phyloP scores from a whole-genome alignment of 176 grass and related monocot genomes.

The Tillandsia fasciculata region DNA sequence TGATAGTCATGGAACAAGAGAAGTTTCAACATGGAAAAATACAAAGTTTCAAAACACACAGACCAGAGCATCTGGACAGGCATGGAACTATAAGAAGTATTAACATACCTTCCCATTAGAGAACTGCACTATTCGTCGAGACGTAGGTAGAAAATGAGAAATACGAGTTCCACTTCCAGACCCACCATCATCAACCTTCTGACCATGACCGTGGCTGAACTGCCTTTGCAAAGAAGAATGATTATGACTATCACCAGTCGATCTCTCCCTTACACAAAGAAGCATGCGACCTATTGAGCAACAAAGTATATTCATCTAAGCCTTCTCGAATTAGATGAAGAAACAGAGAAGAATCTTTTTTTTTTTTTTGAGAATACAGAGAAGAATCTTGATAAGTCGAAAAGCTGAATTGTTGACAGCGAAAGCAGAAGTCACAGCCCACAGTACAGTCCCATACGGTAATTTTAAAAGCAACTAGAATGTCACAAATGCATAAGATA shows the following conservation, averaged over 20 bases:
- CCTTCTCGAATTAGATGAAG: too few species aligned
- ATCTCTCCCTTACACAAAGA: constrained; percentile 84
- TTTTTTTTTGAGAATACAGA: not conserved
- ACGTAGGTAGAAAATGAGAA: constrained; percentile 85
- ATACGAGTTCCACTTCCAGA: constrained; percentile 59
- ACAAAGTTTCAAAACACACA: too few species aligned
- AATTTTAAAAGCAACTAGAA: not conserved
- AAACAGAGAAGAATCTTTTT: not conserved
- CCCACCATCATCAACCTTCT: constrained; percentile 48
- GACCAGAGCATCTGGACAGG: too few species aligned
- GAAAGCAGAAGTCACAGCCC: not conserved
- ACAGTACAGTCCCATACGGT: not conserved
- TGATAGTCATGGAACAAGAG: too few species aligned
- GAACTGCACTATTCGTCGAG: constrained; percentile 91
- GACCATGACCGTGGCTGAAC: constrained; percentile 62
- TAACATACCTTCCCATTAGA: constrained; percentile 70
- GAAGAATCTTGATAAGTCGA: not conserved
- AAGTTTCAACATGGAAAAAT: too few species aligned
- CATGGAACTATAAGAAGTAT: not conserved
- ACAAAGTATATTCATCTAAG: not conserved
- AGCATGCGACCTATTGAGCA: constrained; percentile 62
- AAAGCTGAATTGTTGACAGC: not conserved
- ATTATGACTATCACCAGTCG: constrained; percentile 50
- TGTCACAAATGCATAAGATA: too few species aligned
- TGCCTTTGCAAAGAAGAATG: constrained; percentile 79